Conservation (phyloP, 345 rosid genomes). For the Clausena lansium region DNA sequence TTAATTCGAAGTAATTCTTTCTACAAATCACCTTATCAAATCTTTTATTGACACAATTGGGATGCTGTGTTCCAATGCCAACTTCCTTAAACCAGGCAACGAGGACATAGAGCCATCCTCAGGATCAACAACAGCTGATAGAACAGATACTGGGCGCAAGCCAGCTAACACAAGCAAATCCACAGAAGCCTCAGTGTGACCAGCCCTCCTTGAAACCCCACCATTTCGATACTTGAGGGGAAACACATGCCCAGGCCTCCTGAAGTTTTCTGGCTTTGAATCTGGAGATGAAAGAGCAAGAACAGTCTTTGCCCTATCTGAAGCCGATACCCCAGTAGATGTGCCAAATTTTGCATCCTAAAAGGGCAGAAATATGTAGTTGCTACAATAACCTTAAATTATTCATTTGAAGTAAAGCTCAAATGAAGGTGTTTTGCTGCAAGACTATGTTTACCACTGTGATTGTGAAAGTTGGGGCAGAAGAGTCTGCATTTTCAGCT, state of each 20-base stretch:
- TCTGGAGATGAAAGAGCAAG: conserved; percentile 60
- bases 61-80: conserved; percentile 52
- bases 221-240: conserved; percentile 84
- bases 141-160: conserved; percentile 62
- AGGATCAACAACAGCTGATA: conserved; percentile 65
- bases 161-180: conserved; percentile 67
- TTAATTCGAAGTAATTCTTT: neutral
- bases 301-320: conserved; percentile 73
- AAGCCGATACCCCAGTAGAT: conserved; percentile 71
- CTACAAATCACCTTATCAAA: conserved; percentile 56
- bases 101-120: conserved; percentile 73
- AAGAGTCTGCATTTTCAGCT: conserved; percentile 68
- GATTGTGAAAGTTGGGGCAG: conserved; percentile 83
- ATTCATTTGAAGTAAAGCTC: no score
- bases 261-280: conserved; percentile 65
- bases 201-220: conserved; percentile 84
- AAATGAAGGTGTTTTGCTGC: neutral
- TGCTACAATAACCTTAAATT: no score
- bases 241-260: conserved; percentile 90
- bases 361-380: neutral
- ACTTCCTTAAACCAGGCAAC: conserved; percentile 40
- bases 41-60: conserved; percentile 77
- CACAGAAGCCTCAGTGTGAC: conserved; percentile 87
- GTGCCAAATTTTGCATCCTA: conserved; percentile 74
- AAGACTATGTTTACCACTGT: conserved; percentile 49